phyloP scores from a whole-genome alignment of 257 asterid species.

The Solanum acaule region DNA sequence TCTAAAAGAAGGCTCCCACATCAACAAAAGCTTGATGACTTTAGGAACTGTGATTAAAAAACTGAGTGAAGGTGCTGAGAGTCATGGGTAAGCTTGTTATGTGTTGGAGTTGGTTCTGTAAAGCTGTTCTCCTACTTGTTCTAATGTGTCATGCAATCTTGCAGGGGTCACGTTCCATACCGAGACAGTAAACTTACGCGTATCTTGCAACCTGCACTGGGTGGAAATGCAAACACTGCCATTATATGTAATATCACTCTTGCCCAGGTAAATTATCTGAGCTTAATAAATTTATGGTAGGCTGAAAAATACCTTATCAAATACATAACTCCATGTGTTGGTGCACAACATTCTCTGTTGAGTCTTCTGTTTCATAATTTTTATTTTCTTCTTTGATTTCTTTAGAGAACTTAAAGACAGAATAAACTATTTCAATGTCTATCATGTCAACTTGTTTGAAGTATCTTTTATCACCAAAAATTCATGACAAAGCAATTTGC shows the following conservation, averaged over 20 bases:
- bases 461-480: not conserved
- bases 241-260: slow-evolving; percentile 96
- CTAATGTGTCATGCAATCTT: slow-evolving; percentile 20
- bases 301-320: not conserved
- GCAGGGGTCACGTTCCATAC: slow-evolving; percentile 96
- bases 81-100: slow-evolving; percentile 73
- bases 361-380: not conserved
- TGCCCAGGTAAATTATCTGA: slow-evolving; percentile 63
- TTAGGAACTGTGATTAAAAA: slow-evolving; percentile 96
- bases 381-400: not conserved
- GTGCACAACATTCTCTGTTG: not conserved
- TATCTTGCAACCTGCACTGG: slow-evolving; percentile 92
- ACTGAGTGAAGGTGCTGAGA: slow-evolving; percentile 97
- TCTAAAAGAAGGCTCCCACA: slow-evolving; percentile 95
- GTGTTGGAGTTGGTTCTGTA: not conserved
- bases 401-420: not conserved
- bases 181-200: slow-evolving; percentile 99
- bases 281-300: not conserved
- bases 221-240: slow-evolving; percentile 96
- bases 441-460: not conserved
- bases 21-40: slow-evolving; percentile 91
- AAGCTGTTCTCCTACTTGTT: not conserved
- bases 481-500: not conserved
- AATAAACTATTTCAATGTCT: not conserved
- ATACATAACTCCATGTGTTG: not conserved